These are phyloP conservation scores for Priceomyces haplophilus DNA, from an alignment of 805 yeast species.

Conservation along the genomic window DNA sequence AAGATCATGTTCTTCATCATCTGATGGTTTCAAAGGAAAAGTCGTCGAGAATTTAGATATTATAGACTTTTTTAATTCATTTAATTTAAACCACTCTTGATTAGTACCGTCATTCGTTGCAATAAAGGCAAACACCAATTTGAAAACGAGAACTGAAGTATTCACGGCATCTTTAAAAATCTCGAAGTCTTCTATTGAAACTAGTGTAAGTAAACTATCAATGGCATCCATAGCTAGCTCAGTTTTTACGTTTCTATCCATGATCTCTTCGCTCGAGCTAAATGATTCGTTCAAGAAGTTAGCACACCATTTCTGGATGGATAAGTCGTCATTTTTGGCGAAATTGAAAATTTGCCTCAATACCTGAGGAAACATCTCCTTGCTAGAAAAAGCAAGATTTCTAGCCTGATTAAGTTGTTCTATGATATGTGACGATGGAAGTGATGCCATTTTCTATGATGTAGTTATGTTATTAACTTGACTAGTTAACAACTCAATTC, in stretches of 20 bases:
- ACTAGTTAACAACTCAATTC: neutral
- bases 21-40: constrained; percentile 51
- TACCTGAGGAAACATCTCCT: constrained; percentile 37
- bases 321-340: constrained; percentile 29
- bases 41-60: constrained; percentile 57
- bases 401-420: constrained; percentile 38
- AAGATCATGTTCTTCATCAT: constrained; percentile 47
- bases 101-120: constrained; percentile 46
- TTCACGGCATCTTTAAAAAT: constrained; percentile 32
- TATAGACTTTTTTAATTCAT: constrained; percentile 55
- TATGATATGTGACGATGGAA: constrained; percentile 19
- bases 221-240: constrained; percentile 42
- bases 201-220: constrained; percentile 27
- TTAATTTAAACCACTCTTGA: constrained; percentile 54
- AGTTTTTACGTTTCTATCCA: constrained; percentile 27
- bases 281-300: constrained; percentile 38
- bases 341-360: constrained; percentile 42
- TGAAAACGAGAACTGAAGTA: constrained; percentile 40
- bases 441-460: constrained; percentile 8
- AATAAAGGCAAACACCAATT: constrained; percentile 43
- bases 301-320: constrained; percentile 41
- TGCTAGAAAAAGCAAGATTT: constrained; percentile 28
- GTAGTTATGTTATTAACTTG: neutral
- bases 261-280: constrained; percentile 19
- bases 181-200: constrained; percentile 27